Percentiles rank a stretch among this genome's conserved stretches.
Conservation (phyloP, 805 yeast species). For the Candida berthetii region DNA sequence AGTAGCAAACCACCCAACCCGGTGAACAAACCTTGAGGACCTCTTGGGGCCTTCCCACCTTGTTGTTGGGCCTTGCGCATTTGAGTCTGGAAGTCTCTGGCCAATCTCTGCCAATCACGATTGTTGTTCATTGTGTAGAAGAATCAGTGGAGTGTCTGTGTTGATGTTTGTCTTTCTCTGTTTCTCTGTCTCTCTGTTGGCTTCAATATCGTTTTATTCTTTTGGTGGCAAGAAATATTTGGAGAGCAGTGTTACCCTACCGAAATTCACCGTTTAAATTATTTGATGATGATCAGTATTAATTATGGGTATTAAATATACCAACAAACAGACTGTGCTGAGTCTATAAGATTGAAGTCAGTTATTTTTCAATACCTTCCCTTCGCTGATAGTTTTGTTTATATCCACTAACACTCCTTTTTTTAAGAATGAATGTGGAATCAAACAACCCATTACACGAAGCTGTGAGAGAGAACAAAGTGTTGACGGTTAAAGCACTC, state of each 20-base stretch:
- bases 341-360: too few species aligned
- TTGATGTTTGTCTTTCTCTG: background rate
- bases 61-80: constrained; percentile 35
- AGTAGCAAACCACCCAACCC: constrained; percentile 58
- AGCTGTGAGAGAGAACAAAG: constrained; percentile 61
- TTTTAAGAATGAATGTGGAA: too few species aligned
- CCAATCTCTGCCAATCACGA: constrained; percentile 46
- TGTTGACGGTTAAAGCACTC: constrained; percentile 42
- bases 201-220: too few species aligned
- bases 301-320: too few species aligned
- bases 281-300: too few species aligned
- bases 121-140: constrained; percentile 18
- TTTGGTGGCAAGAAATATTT: too few species aligned
- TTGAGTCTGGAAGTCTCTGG: constrained; percentile 41
- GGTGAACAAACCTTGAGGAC: constrained; percentile 51
- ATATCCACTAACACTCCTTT: too few species aligned
- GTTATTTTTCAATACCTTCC: too few species aligned
- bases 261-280: too few species aligned
- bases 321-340: too few species aligned
- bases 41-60: constrained; percentile 25
- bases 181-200: background rate
- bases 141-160: background rate
- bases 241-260: too few species aligned
- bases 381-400: too few species aligned
- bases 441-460: constrained; percentile 34